Evolutionary conservation across 768 basidiomycete genomes (phyloP), one percentile per base, ranked within the genome.

Genomic region (Calocybe indica): DNA sequence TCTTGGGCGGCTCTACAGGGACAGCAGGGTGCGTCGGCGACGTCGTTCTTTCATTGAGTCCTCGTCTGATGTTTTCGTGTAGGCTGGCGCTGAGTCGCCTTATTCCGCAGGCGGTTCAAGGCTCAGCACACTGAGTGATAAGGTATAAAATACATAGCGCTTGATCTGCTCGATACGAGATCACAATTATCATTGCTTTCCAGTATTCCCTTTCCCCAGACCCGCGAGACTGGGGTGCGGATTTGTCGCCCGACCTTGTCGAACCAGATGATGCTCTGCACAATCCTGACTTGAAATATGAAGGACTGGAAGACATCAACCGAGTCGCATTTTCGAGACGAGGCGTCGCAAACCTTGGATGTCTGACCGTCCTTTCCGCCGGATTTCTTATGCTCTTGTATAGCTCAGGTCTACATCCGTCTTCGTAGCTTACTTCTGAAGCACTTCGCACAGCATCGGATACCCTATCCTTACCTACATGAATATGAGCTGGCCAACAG

Each of bases 241-340:
- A 78, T 56, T 57, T 85, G 36, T 78, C 73, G 14, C 68, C 72
- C 5, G 74, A 79, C 58, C 52, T 71, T 37, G 66, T 74, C 15
- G 87, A 90, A 53, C 60, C 78, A 5, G 87, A 89, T 59, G 88
- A 90, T 60, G 77, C 78, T 40, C 67, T 90, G 13, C 87, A 90
- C 60, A 78, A 87, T 52, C 87, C 87, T 29, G 72, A 80, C 48
- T 53, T 58, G 43, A 58, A 56, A 30, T 50, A 58, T 6, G 49
- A 53, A 31, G 57, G 53, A 53, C 58, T 63, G 13, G 58, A 58
- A 30, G 62, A 66, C 41, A 54, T 37, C 48, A 64, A 67, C 43
- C 71, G 66, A 12, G 66, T 75, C 48, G 65, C 75, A 44, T 72
- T 80, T 55, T 79, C 80, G 11, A 58, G 69, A 48, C 70, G 88